Base-by-base conservation (phyloP, 768 basidiomycete species). In the Coprinellus aureogranulatus region DNA sequence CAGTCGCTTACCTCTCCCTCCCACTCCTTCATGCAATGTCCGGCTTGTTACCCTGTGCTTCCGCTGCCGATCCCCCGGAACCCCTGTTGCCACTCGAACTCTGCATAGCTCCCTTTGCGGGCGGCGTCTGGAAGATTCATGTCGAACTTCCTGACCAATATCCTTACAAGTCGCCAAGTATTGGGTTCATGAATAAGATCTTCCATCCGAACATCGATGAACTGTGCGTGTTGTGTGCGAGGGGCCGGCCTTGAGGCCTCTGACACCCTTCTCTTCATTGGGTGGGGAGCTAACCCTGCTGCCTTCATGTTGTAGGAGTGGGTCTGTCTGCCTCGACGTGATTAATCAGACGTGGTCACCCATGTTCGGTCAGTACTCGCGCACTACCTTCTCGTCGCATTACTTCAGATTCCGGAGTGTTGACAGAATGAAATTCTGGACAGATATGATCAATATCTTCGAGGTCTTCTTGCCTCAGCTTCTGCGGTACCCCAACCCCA, bases 151-250 rank as follows among this genome's bases (percentile, higher is more conserved):
- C 96, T 23, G 94, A 98, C 62, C 94, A 97, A 72, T 99, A 98
- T 69, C 97, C 97, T 2, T 99, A 89, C 85, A 98, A 98, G 75
- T 96, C 93, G 27, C 97, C 97, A 4, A 94, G 92, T 69, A 99
- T 99, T 64, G 97, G 97, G 1, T 99, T 99, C 75, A 95, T 97
- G 93, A 99, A 99, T 84, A 98, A 98, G 89, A 98, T 99, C 72
- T 98, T 97, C 70, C 97, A 98, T 66, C 97, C 97, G 20, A 99
- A 99, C 69, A 99, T 99, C 67, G 97, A 99, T 75, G 97, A 99
- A 74, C 77, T 97, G 90, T 98, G 71, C 68, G 93, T 78, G n/a
- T 46, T 25, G 42, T 59, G 55, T 49, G 55, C 28, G 40, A 34
- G 41, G n/a, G n/a, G n/a, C n/a, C n/a, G n/a, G n/a, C n/a, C n/a